Conservation (phyloP, 305 asterid species). For the Fraxinus sp. region DNA sequence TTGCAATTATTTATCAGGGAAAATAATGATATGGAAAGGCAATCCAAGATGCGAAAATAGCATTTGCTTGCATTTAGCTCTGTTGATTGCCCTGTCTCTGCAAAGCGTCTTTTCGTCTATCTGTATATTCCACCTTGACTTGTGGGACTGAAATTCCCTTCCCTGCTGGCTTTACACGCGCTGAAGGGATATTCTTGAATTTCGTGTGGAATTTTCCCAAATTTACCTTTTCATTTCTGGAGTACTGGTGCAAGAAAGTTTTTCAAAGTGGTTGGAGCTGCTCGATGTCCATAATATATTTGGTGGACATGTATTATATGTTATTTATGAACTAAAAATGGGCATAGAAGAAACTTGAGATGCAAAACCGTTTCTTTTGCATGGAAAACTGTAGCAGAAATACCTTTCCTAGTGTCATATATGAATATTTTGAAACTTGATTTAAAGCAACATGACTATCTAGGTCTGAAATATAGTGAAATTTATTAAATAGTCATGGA, state of each 20-base stretch:
- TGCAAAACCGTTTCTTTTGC: neutral
- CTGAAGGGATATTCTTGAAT: neutral
- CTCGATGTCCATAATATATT: neutral
- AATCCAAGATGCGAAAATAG: neutral
- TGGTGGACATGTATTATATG: neutral
- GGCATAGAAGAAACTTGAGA: neutral
- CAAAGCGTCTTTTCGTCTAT: neutral
- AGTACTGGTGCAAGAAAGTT: neutral
- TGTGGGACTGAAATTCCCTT: neutral
- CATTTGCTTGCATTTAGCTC: neutral
- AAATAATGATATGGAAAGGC: neutral
- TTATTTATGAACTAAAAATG: neutral
- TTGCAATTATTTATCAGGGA: conserved; percentile 6
- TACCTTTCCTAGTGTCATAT: neutral
- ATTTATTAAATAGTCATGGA: conserved; percentile 9
- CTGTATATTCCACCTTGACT: neutral
- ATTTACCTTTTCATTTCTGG: conserved; percentile 4
- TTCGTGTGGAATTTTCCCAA: neutral
- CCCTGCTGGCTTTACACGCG: neutral
- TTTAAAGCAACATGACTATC: neutral
- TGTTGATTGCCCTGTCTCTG: neutral
- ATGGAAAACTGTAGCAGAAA: neutral
- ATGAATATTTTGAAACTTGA: neutral
- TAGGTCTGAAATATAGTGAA: neutral
- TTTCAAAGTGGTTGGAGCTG: neutral